Evolutionary conservation across 805 yeast species (phyloP).

Genomic region (Starmerella tilneyi): DNA sequence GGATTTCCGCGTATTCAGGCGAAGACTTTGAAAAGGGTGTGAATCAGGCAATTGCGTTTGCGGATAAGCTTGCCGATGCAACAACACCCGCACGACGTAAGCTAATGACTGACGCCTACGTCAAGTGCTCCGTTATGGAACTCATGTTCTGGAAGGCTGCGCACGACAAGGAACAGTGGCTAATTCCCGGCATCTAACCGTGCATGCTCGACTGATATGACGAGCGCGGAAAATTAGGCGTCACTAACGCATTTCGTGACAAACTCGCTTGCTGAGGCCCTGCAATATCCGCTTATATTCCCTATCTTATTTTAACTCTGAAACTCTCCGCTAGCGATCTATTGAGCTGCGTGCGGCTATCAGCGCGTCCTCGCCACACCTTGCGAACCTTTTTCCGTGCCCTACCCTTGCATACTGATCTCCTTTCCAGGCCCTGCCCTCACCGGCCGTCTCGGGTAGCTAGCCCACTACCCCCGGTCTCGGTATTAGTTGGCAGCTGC

Average conservation of each 20-base stretch:
- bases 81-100: constrained; percentile 16
- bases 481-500: too few relatives aligned
- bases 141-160: constrained; percentile 23
- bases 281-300: too few relatives aligned
- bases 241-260: neutral
- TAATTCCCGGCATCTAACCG: neutral
- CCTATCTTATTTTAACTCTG: too few relatives aligned
- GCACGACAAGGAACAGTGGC: constrained; percentile 19
- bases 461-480: too few relatives aligned
- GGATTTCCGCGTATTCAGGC: constrained; percentile 56
- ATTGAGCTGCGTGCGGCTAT: too few relatives aligned
- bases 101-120: constrained; percentile 20
- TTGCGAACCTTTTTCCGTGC: neutral
- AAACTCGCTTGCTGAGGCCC: too few relatives aligned
- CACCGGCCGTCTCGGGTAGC: too few relatives aligned
- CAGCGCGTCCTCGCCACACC: too few relatives aligned
- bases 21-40: constrained; percentile 47
- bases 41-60: constrained; percentile 30
- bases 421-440: neutral
- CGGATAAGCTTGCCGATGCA: constrained; percentile 16
- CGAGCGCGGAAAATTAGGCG: neutral
- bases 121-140: constrained; percentile 17
- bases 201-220: neutral
- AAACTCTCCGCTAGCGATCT: too few relatives aligned
- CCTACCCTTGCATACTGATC: neutral